phyloP scores from a whole-genome alignment of 371 early-diverging fungal species.

The Fennellomyces sp. region DNA sequence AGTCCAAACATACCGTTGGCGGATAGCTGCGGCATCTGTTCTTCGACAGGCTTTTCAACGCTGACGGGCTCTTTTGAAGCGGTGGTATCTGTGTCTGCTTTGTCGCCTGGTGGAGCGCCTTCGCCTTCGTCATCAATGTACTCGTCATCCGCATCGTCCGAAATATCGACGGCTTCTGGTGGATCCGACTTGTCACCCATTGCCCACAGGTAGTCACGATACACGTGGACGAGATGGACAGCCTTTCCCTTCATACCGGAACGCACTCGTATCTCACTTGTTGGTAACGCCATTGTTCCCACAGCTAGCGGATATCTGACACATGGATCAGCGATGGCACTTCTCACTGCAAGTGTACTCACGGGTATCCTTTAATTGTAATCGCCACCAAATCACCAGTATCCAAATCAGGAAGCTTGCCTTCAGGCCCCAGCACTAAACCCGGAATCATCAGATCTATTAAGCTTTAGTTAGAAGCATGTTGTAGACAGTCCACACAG shows the following conservation, averaged over 20 bases:
- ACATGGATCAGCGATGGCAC: neutral
- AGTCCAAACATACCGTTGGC: conserved; percentile 3
- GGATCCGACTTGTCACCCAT: conserved; percentile 62
- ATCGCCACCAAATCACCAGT: conserved; percentile 58
- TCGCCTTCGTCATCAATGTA: conserved; percentile 17
- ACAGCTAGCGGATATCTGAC: conserved; percentile 55
- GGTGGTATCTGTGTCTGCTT: neutral
- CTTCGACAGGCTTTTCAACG: conserved; percentile 9
- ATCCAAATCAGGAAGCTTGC: conserved; percentile 44
- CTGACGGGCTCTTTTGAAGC: conserved; percentile 3
- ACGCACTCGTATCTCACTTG: conserved; percentile 47
- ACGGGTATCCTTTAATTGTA: conserved; percentile 55
- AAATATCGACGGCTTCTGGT: conserved; percentile 41
- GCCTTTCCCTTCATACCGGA: conserved; percentile 75
- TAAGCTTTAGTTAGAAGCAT: too few relatives aligned
- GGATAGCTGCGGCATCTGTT: conserved; percentile 13
- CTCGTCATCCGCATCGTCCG: conserved; percentile 35
- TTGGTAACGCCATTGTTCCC: conserved; percentile 59
- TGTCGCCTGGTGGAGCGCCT: neutral
- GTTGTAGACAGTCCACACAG: too few relatives aligned
- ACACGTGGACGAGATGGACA: conserved; percentile 68
- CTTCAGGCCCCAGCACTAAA: conserved; percentile 49
- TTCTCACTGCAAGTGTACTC: too few relatives aligned
- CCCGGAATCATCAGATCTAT: conserved; percentile 71
- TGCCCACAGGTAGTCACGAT: conserved; percentile 70